Evolutionary conservation across 1,139 yeast genomes (phyloP), one percentile per base, ranked within the genome.

Genomic region (Taiozyma sp.): DNA sequence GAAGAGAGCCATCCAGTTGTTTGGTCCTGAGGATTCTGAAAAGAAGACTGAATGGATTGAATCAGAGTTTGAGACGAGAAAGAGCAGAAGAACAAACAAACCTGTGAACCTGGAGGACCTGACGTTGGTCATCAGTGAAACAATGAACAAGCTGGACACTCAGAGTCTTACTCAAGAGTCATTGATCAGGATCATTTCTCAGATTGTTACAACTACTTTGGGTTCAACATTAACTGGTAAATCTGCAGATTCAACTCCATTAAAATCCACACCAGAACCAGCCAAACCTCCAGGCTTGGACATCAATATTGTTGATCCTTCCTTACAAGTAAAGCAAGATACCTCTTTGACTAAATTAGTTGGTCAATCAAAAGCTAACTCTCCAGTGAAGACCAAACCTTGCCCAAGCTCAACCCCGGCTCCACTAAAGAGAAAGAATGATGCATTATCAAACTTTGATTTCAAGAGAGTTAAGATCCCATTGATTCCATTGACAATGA

Each of bases 11-110:
- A 73, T 73, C 44, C 69, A 70, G 22, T 70, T 86, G 57, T 91
- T 82, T 69, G 96, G 97, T 1, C 73, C 70, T 4, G 83, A 77
- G 7, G 74, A 83, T 9, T 71, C 77, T 7, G 80, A 73, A 16
- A 81, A 81, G 60, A 83, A 81, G 59, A 65, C 70, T n/a, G 72
- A 77, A 46, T 92, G 98, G 97, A 78, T 89, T 23, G 87, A 84
- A 45, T 73, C 73, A 8, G 96, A 90, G 66, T 89, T 87, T 64
- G 78, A 75, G 45, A 78, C 74, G 57, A 75, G 97, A 43, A 79
- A 81, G 60, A 78, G 77, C 54, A 82, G 83, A 64, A 73, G 96
- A 53, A 60, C 83, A 42, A 73, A 60, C 29, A 60, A 50, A 48
- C 52, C 58, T 46, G 59, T 61, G 22, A 62, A 62, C 39, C 39